A percentile compares a stretch with the other conserved stretches of the same genome.
Evolutionary conservation across 176 grass and related monocot genomes (phyloP).

Genomic region (Elymus sibiricus): DNA sequence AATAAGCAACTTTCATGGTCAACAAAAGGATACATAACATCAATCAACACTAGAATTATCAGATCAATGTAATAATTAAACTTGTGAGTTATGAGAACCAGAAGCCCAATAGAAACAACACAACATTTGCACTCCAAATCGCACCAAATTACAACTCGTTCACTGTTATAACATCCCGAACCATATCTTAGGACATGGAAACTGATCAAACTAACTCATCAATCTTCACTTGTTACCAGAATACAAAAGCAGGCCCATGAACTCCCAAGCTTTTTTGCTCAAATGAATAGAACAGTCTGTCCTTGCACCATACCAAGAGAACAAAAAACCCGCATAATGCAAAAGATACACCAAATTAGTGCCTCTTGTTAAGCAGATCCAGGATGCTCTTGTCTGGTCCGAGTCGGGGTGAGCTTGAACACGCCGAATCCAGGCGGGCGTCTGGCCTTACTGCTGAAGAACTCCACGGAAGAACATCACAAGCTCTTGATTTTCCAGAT

Average conservation of each 20-base stretch:
- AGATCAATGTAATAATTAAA: constrained; percentile 22
- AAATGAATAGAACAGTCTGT: constrained; percentile 6
- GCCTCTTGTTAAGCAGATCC: constrained; percentile 29
- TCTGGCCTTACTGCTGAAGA: constrained; percentile 66
- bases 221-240: neutral
- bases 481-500: neutral
- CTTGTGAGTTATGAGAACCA: neutral
- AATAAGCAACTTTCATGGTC: neutral
- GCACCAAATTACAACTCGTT: neutral
- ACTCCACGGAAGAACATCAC: constrained; percentile 2
- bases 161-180: neutral
- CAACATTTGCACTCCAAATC: neutral
- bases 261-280: neutral
- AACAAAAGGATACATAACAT: neutral
- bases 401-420: constrained; percentile 92
- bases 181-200: neutral
- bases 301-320: constrained; percentile 4
- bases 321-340: neutral
- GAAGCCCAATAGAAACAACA: constrained; percentile 11
- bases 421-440: constrained; percentile 73
- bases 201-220: neutral
- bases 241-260: neutral
- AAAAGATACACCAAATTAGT: neutral
- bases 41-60: neutral
- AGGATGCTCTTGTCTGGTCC: constrained; percentile 64